These are phyloP conservation scores for Arxiozyma slooffiae DNA, from an alignment of 1,139 yeast species.

Conservation along the genomic window DNA sequence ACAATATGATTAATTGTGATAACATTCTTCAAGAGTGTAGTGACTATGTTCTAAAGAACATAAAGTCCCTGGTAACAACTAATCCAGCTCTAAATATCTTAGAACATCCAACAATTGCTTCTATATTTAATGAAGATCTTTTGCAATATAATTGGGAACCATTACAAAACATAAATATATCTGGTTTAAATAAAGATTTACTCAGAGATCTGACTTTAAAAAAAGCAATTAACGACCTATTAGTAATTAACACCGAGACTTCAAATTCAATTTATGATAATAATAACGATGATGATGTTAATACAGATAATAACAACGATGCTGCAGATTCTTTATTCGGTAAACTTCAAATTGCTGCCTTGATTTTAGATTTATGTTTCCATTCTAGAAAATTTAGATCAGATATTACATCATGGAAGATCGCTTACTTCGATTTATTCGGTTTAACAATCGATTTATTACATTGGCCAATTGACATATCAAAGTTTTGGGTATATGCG, in stretches of 20 bases:
- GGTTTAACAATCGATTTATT: constrained; percentile 15
- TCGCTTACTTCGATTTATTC: constrained; percentile 21
- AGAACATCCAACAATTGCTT: constrained; percentile 3
- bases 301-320: background rate
- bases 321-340: background rate
- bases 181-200: constrained; percentile 9
- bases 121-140: constrained; percentile 4
- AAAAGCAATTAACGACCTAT: constrained; percentile 11
- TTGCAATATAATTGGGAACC: constrained; percentile 13
- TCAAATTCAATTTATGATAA: background rate
- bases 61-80: background rate
- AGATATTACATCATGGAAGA: constrained; percentile 12
- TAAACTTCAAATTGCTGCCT: constrained; percentile 11
- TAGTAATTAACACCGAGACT: constrained; percentile 7
- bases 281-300: background rate
- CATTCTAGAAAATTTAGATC: constrained; percentile 15
- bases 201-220: constrained; percentile 13
- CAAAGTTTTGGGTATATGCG: constrained; percentile 24
- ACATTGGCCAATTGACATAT: constrained; percentile 19
- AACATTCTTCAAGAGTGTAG: background rate
- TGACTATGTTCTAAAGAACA: background rate
- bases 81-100: constrained; percentile 1
- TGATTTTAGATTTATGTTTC: constrained; percentile 17
- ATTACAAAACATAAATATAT: background rate
- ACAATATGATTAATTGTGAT: constrained; percentile 2